phyloP scores from a whole-genome alignment of 192 early-diverging fungal species.

The Coemansia sp. region DNA sequence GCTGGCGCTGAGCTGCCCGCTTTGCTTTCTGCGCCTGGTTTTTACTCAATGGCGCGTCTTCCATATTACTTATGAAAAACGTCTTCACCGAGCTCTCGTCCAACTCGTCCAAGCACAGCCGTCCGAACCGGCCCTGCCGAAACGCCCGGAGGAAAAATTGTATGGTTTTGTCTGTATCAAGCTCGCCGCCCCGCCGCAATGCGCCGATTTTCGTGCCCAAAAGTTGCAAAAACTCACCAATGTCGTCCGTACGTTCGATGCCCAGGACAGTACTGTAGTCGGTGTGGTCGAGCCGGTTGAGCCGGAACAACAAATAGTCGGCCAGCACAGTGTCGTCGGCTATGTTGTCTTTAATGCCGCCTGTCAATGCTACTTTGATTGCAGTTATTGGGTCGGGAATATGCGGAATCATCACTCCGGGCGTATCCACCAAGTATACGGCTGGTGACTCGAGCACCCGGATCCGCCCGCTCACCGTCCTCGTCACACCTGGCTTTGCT shows the following conservation, averaged over 20 bases:
- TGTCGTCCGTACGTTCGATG: constrained; percentile 70
- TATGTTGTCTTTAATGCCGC: constrained; percentile 80
- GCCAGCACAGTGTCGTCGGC: constrained; percentile 79
- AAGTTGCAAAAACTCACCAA: constrained; percentile 61
- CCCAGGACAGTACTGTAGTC: constrained; percentile 59
- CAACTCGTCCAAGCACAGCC: constrained; percentile 80
- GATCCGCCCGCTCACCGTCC: constrained; percentile 68
- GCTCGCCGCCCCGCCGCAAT: constrained; percentile 63
- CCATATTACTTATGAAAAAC: constrained; percentile 43
- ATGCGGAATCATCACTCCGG: constrained; percentile 89
- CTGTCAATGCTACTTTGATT: constrained; percentile 89
- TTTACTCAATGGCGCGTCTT: constrained; percentile 34
- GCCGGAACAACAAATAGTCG: constrained; percentile 85
- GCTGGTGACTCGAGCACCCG: constrained; percentile 87
- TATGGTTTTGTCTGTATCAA: constrained; percentile 66
- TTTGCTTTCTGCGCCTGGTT: constrained; percentile 49
- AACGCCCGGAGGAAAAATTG: constrained; percentile 74
- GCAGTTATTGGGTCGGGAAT: constrained; percentile 77
- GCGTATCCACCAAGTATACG: constrained; percentile 92
- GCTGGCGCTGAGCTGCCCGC: constrained; percentile 40
- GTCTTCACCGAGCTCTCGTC: constrained; percentile 50
- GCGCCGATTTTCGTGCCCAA: constrained; percentile 70
- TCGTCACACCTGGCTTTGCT: constrained; percentile 83
- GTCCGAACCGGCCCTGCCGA: constrained; percentile 81
- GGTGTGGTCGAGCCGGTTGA: constrained; percentile 64